Percentiles rank a stretch among this genome's conserved stretches.
Conservation (phyloP, 257 asterid species). For the Nicotiana tabacum region DNA sequence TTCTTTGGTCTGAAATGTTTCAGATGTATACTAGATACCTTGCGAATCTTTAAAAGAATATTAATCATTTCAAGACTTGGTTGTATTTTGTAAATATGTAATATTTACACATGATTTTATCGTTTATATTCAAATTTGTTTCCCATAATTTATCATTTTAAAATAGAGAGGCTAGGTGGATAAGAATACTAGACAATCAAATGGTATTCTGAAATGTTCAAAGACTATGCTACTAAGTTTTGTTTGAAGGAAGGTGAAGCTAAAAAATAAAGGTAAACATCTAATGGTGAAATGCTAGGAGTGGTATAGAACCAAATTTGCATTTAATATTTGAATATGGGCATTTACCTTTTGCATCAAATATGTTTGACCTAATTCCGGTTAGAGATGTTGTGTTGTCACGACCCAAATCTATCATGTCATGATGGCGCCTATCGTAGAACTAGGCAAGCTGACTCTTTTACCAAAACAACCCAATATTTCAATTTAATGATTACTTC, state of each 20-base stretch:
- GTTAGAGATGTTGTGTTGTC: slow-evolving; percentile 42
- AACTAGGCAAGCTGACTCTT: too few relatives aligned
- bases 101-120: too few relatives aligned
- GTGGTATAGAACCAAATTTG: slow-evolving; percentile 42
- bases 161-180: background rate
- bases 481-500: too few relatives aligned
- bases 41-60: too few relatives aligned
- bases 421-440: too few relatives aligned
- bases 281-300: slow-evolving; percentile 46
- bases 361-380: slow-evolving; percentile 50
- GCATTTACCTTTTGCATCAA: slow-evolving; percentile 27
- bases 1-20: too few relatives aligned
- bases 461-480: too few relatives aligned
- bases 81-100: too few relatives aligned
- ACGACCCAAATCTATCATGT: too few relatives aligned
- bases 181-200: slow-evolving; percentile 24
- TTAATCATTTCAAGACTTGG: too few relatives aligned
- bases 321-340: slow-evolving; percentile 59
- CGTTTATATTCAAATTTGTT: background rate
- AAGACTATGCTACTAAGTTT: slow-evolving; percentile 36
- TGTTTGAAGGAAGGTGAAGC: slow-evolving; percentile 44
- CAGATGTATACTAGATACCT: too few relatives aligned
- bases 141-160: background rate
- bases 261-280: background rate
- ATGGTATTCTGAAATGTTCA: slow-evolving; percentile 50